Base-by-base conservation (phyloP, 2,329 filamentous ascomycete genomes). In the Ophiostoma angusticollis region DNA sequence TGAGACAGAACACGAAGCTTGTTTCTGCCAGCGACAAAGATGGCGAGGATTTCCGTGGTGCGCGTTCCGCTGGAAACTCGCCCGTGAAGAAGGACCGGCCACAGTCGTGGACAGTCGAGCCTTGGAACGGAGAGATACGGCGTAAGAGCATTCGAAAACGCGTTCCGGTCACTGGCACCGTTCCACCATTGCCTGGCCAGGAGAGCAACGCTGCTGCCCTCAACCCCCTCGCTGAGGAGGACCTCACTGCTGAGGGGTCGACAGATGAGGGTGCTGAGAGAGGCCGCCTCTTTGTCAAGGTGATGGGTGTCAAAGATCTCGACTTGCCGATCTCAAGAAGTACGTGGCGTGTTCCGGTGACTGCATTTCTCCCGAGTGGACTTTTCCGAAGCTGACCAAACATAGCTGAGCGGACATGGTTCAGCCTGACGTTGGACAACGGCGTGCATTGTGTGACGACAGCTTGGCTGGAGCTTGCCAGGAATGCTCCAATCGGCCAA, bases 1-100 rank as follows among this genome's bases (percentile, higher is more conserved):
- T 96, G 89, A 79, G 91, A 53, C 89, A 98, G 53, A 98, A 96
- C 61, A 96, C 89, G 4, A 96, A 96, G 60, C 74, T 98, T 39
- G 85, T 98, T 36, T 78, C 93, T 35, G 91, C 91, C n/a, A 93
- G 80, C 56, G 80, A 85, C 58, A 80, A 81, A 48, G 69, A 80
- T 45, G 61, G 66, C 23, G 65, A 80, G 57, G 54, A 78, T 59
- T 47, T 61, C 47, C 59, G 65, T 58, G 58, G 67, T 18, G 67
- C 68, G 17, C 73, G 74, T 40, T 78, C 79, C 21, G 74, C 72
- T 12, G 74, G 72, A 13, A 79, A 74, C 51, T 84, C 81, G 6
- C 77, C 84, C 4, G 55, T 77, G 22, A 84, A 93, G 54, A 78
- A 84, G 52, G 67, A 75, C 5, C 86, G 85, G 33, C 84, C 85